A percentile compares a stretch with the other conserved stretches of the same genome.
phyloP scores from a whole-genome alignment of 805 yeast genomes.

The Saturnispora gosingensis region DNA sequence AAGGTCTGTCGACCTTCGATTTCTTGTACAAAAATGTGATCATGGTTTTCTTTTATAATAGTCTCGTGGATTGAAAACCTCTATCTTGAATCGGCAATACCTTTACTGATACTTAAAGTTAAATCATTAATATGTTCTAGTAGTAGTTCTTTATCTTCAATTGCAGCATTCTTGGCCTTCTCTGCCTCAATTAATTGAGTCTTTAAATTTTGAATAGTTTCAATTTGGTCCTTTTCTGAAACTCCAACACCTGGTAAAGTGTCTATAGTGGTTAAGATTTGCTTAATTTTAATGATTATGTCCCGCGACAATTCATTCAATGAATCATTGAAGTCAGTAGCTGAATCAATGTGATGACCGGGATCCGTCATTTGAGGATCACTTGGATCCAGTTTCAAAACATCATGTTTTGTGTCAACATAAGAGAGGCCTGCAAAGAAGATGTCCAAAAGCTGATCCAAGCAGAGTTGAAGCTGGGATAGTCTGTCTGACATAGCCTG shows the following conservation, averaged over 20 bases:
- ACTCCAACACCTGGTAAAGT: conserved; percentile 91
- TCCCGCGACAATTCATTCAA: conserved; percentile 76
- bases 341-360: conserved; percentile 37
- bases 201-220: conserved; percentile 52
- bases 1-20: no score
- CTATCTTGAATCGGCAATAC: conserved; percentile 37
- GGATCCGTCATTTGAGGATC: conserved; percentile 59
- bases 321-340: conserved; percentile 33
- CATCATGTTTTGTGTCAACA: conserved; percentile 68
- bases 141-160: conserved; percentile 55
- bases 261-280: conserved; percentile 75
- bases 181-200: conserved; percentile 54
- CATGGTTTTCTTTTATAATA: background rate
- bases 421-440: conserved; percentile 71
- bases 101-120: conserved; percentile 50
- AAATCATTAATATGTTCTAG: conserved; percentile 54
- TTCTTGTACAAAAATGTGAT: no score
- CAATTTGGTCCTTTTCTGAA: conserved; percentile 63
- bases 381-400: conserved; percentile 35
- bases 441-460: conserved; percentile 75
- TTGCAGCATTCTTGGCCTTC: conserved; percentile 43
- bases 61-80: no score
- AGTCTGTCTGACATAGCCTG: conserved; percentile 63
- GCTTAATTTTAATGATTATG: conserved; percentile 75
- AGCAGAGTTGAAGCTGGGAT: conserved; percentile 81